A percentile compares a stretch with the other conserved stretches of the same genome.
Conservation (phyloP, 495 filamentous ascomycete genomes). For the Neurospora sp. region DNA sequence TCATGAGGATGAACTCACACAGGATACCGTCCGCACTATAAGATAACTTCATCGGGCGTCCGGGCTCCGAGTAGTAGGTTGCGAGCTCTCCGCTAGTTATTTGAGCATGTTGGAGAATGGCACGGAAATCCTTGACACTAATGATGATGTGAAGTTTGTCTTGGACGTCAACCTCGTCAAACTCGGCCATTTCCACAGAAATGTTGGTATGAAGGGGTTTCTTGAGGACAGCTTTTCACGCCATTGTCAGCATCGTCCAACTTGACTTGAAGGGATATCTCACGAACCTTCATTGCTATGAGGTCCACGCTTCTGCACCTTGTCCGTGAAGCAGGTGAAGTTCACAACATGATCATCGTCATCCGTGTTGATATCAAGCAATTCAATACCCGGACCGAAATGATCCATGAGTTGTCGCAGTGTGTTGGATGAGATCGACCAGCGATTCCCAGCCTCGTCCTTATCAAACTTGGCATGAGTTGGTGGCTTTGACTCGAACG, state of each 20-base stretch:
- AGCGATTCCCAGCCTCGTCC: conserved; percentile 57
- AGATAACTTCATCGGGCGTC: conserved; percentile 70
- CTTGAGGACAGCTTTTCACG: conserved; percentile 65
- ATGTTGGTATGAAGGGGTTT: conserved; percentile 90
- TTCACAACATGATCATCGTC: conserved; percentile 39
- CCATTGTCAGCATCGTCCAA: conserved; percentile 1
- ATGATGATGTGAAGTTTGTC: conserved; percentile 75
- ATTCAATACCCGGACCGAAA: conserved; percentile 83
- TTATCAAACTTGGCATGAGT: conserved; percentile 84
- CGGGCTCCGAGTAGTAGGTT: conserved; percentile 71
- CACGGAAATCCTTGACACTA: conserved; percentile 89
- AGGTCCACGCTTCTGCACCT: conserved; percentile 44
- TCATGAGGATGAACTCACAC: conserved; percentile 91
- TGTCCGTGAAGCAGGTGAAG: conserved; percentile 95
- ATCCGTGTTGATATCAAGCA: conserved; percentile 78
- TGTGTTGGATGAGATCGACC: conserved; percentile 65
- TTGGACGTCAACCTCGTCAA: conserved; percentile 69
- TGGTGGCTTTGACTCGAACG: conserved; percentile 72
- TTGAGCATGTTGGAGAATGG: conserved; percentile 77
- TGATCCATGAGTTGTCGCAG: conserved; percentile 82
- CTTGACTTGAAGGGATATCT: not conserved
- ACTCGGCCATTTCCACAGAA: conserved; percentile 75
- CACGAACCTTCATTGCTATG: conserved; percentile 66
- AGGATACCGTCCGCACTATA: conserved; percentile 66
- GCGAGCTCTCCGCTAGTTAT: conserved; percentile 58